Base-by-base conservation (phyloP, 2,329 filamentous ascomycete genomes). In the Fusarium miscanthi region DNA sequence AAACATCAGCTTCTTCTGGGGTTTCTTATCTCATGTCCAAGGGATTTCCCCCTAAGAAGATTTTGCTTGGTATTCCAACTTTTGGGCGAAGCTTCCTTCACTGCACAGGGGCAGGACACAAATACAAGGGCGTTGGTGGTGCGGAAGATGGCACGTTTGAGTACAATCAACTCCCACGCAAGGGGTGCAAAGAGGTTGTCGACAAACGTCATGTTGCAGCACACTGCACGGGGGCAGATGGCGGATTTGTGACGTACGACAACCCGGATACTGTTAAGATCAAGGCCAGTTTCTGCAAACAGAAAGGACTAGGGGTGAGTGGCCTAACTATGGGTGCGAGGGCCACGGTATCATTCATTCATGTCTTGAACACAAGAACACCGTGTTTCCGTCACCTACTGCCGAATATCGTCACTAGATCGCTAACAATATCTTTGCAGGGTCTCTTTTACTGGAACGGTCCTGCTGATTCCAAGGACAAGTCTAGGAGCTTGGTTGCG, bases 371-470 rank as follows among this genome's bases (percentile, higher is more conserved):
- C 69, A 61, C 49, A 58, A 58, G 45, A 60, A 62, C 59, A 56
- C 61, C 62, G 25, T 67, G 64, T 56, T 60, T 58, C 67, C 56
- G 56, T 41, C 59, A 51, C 66, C 42, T 60, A 37, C 60, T 35
- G 30, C 31, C 41, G n/a, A 43, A 52, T 42, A 49, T 62, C 25
- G n/a, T 56, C 41, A 45, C 31, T 41, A 27, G 45, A 61, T 73
- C 61, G 73, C 76, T 78, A 67, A 78, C 69, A 13, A 46, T 19
- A 37, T 14, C n/a, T 58, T 63, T 46, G 31, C 74, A 90, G 88
- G 93, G 93, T 1, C 82, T 96, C 13, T 95, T 94, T 80, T 96
- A 95, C 81, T 95, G 92, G 92, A 90, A 92, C 59, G 92, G 90
- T n/a, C 91, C 92, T 19, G 90, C 88, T 6, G 93, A 96, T 82